Evolutionary conservation across 805 yeast species (phyloP).

Genomic region (Cyberlindnera lachancei): DNA sequence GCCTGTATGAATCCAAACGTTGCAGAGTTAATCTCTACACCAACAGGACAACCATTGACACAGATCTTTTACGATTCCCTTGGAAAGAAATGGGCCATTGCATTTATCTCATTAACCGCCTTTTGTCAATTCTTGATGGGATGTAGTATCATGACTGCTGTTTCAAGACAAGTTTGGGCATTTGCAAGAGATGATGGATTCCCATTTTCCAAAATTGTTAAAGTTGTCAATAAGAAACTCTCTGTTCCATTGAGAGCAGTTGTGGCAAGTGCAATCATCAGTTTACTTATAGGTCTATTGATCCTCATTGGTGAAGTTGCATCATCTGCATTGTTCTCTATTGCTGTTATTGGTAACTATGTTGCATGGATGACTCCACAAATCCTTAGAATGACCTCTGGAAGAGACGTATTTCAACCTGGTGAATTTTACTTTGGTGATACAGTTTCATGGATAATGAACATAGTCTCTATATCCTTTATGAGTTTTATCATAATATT

Average conservation of each 20-base stretch:
- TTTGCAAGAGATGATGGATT: conserved; percentile 72
- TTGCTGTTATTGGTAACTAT: conserved; percentile 36
- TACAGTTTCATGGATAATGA: conserved; percentile 35
- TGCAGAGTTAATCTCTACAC: conserved; percentile 31
- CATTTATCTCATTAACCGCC: conserved; percentile 51
- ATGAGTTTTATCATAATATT: conserved; percentile 45
- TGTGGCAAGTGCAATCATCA: conserved; percentile 30
- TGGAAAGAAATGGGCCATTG: conserved; percentile 62
- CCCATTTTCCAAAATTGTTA: conserved; percentile 50
- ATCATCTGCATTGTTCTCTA: conserved; percentile 36
- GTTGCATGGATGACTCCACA: conserved; percentile 36
- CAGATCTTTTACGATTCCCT: conserved; percentile 55
- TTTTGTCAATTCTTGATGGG: conserved; percentile 64
- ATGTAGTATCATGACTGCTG: conserved; percentile 50
- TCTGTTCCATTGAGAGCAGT: conserved; percentile 66
- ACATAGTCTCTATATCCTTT: conserved; percentile 42
- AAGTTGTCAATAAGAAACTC: conserved; percentile 46
- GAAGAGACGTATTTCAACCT: conserved; percentile 46
- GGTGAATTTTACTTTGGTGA: conserved; percentile 64
- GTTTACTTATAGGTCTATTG: conserved; percentile 32
- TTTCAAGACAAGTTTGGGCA: conserved; percentile 66
- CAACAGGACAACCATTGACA: conserved; percentile 57
- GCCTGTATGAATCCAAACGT: conserved; percentile 47
- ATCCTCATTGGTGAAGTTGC: conserved; percentile 36
- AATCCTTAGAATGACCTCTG: conserved; percentile 34